These are phyloP conservation scores for Solanum pimpinellifolium DNA, from an alignment of 257 asterid genomes.

Conservation along the genomic window DNA sequence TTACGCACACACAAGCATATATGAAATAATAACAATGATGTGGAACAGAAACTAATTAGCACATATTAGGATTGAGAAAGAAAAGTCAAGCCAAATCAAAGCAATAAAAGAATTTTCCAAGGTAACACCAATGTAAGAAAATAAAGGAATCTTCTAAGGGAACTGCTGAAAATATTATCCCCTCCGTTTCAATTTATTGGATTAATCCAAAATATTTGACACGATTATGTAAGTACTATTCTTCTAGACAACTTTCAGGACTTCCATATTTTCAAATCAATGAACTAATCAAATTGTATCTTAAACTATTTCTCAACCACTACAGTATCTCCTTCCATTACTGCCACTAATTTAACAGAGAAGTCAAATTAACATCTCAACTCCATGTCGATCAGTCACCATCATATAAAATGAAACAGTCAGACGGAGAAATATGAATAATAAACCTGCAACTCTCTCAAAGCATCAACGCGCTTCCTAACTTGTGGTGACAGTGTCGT, in stretches of 20 bases:
- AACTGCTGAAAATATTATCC: not conserved
- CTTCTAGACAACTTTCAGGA: not conserved
- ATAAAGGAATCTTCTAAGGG: not conserved
- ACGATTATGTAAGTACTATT: not conserved
- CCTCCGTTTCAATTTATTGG: not conserved
- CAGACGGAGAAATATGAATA: not conserved
- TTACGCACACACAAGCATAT: not conserved
- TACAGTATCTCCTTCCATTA: not conserved
- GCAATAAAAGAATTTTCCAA: not conserved
- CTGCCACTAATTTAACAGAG: not conserved
- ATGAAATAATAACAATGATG: not conserved
- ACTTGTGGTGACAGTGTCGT: conserved; percentile 52
- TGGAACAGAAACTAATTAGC: not conserved
- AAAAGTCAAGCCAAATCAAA: not conserved
- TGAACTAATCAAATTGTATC: too few species aligned
- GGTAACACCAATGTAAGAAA: not conserved
- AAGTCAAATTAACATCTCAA: not conserved
- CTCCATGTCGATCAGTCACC: not conserved
- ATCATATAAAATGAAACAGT: not conserved
- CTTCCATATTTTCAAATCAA: not conserved
- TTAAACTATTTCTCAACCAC: not conserved
- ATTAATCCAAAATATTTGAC: not conserved
- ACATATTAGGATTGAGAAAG: not conserved
- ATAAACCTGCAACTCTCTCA: conserved; percentile 59
- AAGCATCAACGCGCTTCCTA: conserved; percentile 57